Percentiles rank a stretch among this genome's conserved stretches.
Evolutionary conservation across 495 filamentous ascomycete species (phyloP).

Genomic region (Penicillium bovifimosum): DNA sequence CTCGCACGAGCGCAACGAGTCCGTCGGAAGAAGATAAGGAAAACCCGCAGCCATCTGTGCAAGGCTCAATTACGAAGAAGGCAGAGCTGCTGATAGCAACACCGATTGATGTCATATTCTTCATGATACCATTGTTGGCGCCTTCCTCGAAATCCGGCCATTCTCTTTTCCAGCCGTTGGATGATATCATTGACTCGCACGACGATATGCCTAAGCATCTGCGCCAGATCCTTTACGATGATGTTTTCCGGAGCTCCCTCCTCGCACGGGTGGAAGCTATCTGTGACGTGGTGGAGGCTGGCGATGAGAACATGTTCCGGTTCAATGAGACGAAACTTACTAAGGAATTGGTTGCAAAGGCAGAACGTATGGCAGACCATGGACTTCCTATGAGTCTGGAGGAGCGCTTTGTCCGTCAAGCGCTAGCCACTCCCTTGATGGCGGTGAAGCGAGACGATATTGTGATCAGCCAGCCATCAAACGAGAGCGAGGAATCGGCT

Average conservation of each 20-base stretch:
- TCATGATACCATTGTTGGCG: constrained; percentile 66
- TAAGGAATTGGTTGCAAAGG: constrained; percentile 63
- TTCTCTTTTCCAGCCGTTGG: constrained; percentile 64
- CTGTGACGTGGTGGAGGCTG: constrained; percentile 74
- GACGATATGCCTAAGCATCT: constrained; percentile 52
- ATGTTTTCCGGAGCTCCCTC: constrained; percentile 35
- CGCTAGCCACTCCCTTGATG: constrained; percentile 69
- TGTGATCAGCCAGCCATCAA: constrained; percentile 12
- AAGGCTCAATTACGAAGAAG: constrained; percentile 43
- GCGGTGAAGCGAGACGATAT: constrained; percentile 49
- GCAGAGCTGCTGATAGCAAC: constrained; percentile 77
- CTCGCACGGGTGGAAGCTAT: constrained; percentile 54
- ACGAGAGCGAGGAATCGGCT: constrained; percentile 15
- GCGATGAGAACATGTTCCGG: constrained; percentile 77
- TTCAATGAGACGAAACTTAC: constrained; percentile 65
- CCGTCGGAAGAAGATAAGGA: constrained; percentile 10
- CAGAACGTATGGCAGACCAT: constrained; percentile 56
- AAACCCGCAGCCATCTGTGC: neutral
- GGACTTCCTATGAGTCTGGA: constrained; percentile 78
- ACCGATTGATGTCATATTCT: constrained; percentile 75
- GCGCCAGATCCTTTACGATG: constrained; percentile 49
- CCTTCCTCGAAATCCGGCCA: constrained; percentile 35
- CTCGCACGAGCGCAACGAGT: constrained; percentile 1
- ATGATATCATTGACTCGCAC: constrained; percentile 73
- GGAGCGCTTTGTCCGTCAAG: constrained; percentile 70